Percentiles rank a stretch among this genome's conserved stretches.
Evolutionary conservation across 2,329 filamentous ascomycete genomes (phyloP).

Genomic region (Diaporthe aspalathi): DNA sequence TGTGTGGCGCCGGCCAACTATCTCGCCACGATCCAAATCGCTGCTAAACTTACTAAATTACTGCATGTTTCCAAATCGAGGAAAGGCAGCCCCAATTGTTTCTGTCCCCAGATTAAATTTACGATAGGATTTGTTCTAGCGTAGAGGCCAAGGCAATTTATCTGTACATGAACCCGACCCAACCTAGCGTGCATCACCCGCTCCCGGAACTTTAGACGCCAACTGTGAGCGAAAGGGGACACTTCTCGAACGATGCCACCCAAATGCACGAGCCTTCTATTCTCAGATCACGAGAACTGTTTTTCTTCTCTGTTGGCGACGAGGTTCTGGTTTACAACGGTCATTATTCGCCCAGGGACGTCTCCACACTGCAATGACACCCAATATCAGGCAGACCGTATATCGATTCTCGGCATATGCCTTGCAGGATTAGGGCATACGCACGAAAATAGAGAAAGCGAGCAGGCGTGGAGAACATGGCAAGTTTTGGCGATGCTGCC

Average conservation of each 20-base stretch:
- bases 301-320: not conserved
- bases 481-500: slow-evolving; percentile 12
- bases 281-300: not conserved
- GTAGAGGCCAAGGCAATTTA: not conserved
- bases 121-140: not conserved
- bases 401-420: not conserved
- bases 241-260: not conserved
- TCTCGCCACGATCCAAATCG: not conserved
- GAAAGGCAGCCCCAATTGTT: too few species aligned
- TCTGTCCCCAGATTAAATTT: too few species aligned
- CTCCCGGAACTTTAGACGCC: slow-evolving; percentile 9
- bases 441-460: not conserved
- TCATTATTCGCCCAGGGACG: not conserved
- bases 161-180: not conserved
- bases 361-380: not conserved
- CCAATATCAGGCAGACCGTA: not conserved
- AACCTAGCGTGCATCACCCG: not conserved
- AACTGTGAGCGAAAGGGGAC: not conserved
- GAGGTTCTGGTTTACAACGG: not conserved
- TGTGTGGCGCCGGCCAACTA: too few species aligned
- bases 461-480: not conserved
- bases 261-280: not conserved
- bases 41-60: too few species aligned
- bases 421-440: not conserved
- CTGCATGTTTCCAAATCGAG: too few species aligned